Evolutionary conservation across 2,329 filamentous ascomycete genomes (phyloP).

Genomic region (Madurella fahalii): DNA sequence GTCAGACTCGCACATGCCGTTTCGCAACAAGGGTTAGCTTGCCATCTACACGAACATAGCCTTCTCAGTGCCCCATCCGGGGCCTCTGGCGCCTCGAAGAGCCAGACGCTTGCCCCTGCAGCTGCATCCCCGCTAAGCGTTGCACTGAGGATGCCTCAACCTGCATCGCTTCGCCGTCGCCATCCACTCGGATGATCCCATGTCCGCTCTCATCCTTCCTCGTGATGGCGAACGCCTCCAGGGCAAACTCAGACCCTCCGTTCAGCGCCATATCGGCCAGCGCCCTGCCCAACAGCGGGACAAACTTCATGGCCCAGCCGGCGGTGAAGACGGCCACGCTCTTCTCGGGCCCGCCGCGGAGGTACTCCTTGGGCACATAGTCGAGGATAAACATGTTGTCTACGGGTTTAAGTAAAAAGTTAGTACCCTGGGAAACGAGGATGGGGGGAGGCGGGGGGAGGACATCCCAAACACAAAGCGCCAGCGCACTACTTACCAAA

Average conservation of each 20-base stretch:
- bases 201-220: conserved; percentile 1
- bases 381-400: conserved; percentile 23
- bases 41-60: too few relatives aligned
- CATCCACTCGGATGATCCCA: too few relatives aligned
- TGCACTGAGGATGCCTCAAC: too few relatives aligned
- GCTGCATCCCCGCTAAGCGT: too few relatives aligned
- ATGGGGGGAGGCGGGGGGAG: not conserved
- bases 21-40: too few relatives aligned
- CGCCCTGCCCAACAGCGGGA: conserved; percentile 17
- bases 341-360: conserved; percentile 16
- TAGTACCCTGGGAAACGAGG: not conserved
- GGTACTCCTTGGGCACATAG: conserved; percentile 18
- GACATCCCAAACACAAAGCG: not conserved
- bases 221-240: conserved; percentile 12
- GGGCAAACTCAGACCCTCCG: conserved; percentile 14
- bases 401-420: conserved; percentile 1
- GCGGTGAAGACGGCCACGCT: conserved; percentile 33
- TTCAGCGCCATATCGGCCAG: conserved; percentile 19
- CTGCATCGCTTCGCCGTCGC: too few relatives aligned
- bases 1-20: too few relatives aligned
- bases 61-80: too few relatives aligned
- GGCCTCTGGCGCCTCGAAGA: too few relatives aligned
- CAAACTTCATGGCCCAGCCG: conserved; percentile 33
- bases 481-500: not conserved
- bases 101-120: too few relatives aligned